phyloP scores from a whole-genome alignment of 768 basidiomycete genomes.

The Hericium erinaceus region DNA sequence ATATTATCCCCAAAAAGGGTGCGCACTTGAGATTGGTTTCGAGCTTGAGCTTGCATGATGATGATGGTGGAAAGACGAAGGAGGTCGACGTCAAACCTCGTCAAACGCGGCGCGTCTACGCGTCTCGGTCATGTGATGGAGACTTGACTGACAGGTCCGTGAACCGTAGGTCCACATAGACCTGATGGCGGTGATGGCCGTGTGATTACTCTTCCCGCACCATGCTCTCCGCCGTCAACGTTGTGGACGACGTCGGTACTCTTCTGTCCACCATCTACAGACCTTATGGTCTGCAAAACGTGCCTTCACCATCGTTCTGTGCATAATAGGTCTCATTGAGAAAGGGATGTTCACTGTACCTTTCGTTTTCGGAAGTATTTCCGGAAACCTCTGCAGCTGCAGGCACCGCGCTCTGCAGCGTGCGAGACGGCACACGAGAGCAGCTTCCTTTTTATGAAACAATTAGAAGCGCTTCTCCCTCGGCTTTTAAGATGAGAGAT shows the following conservation, averaged over 20 bases:
- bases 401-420: neutral
- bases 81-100: neutral
- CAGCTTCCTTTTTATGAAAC: neutral
- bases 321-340: too few relatives aligned
- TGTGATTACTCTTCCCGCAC: too few relatives aligned
- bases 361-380: neutral
- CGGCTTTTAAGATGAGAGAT: too few relatives aligned
- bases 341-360: neutral
- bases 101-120: neutral
- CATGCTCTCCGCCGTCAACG: too few relatives aligned
- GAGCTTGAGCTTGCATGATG: slow-evolving; percentile 32
- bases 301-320: too few relatives aligned
- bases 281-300: too few relatives aligned
- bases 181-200: too few relatives aligned
- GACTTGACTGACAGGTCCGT: neutral
- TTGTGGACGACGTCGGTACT: too few relatives aligned
- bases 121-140: neutral
- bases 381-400: neutral
- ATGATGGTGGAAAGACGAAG: neutral
- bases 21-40: slow-evolving; percentile 20
- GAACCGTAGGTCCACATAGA: too few relatives aligned
- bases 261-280: too few relatives aligned
- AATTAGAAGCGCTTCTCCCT: neutral
- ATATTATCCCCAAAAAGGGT: neutral
- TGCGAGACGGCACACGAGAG: neutral